These are phyloP conservation scores for Claviceps purpurea DNA, from an alignment of 2,329 filamentous ascomycete genomes.

Conservation along the genomic window DNA sequence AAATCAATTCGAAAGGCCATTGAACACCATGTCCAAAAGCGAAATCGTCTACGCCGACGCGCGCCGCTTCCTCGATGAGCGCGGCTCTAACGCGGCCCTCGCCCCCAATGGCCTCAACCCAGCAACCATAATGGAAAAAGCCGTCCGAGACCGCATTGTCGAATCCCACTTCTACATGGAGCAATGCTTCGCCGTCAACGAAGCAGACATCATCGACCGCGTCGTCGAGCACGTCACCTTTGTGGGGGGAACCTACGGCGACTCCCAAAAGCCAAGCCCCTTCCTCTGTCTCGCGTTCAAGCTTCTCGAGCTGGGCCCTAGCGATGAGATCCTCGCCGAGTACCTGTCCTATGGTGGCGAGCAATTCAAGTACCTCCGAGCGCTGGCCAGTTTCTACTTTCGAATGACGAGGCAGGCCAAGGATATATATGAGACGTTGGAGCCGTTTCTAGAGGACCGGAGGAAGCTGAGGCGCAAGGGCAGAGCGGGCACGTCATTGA, in stretches of 20 bases:
- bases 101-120: conserved; percentile 84
- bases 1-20: conserved; percentile 1
- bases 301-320: conserved; percentile 74
- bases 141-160: conserved; percentile 87
- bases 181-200: conserved; percentile 92
- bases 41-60: conserved; percentile 65
- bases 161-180: conserved; percentile 98
- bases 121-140: conserved; percentile 90
- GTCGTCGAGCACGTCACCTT: conserved; percentile 70
- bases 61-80: conserved; percentile 73
- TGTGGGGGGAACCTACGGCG: conserved; percentile 79
- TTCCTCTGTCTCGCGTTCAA: conserved; percentile 95
- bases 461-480: conserved; percentile 71
- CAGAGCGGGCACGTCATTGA: conserved; percentile 61
- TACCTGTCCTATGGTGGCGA: conserved; percentile 68
- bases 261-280: conserved; percentile 72
- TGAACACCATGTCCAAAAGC: conserved; percentile 20
- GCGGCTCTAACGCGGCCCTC: conserved; percentile 62
- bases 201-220: conserved; percentile 70
- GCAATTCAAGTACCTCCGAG: conserved; percentile 75
- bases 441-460: conserved; percentile 70
- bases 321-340: conserved; percentile 62
- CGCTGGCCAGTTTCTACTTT: conserved; percentile 86
- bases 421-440: conserved; percentile 66
- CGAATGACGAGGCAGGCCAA: conserved; percentile 71